A percentile compares a stretch with the other conserved stretches of the same genome.
phyloP scores from a whole-genome alignment of 306 rosid species.

The Vigna reflexopilosa region DNA sequence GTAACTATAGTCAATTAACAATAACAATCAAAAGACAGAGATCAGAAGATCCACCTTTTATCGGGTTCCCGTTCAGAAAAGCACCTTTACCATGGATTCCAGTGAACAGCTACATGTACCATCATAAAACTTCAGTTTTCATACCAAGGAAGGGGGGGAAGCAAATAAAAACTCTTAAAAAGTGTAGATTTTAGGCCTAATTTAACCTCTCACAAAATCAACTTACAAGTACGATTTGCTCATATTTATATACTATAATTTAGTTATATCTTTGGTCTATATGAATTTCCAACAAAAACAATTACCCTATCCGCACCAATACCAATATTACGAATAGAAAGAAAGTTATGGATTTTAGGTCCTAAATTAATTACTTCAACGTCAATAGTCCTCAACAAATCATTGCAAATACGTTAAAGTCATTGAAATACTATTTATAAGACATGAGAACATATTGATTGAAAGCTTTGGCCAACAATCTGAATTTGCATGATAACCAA shows the following conservation, averaged over 20 bases:
- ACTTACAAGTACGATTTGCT: too few relatives aligned
- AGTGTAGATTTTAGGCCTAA: too few relatives aligned
- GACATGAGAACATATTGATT: neutral
- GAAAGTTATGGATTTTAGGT: constrained; percentile 4
- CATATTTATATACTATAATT: too few relatives aligned
- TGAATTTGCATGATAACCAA: neutral
- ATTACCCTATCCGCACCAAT: constrained; percentile 17
- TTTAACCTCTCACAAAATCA: too few relatives aligned
- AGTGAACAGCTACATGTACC: constrained; percentile 71
- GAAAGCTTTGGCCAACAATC: neutral
- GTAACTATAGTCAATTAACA: constrained; percentile 18
- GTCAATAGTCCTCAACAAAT: constrained; percentile 23
- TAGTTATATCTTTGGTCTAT: too few relatives aligned
- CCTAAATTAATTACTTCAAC: neutral
- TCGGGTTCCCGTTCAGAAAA: constrained; percentile 74
- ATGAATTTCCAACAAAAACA: neutral
- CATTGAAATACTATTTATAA: neutral
- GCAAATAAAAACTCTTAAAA: neutral
- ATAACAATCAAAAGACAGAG: constrained; percentile 23
- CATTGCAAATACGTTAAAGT: constrained; percentile 23
- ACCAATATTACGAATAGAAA: constrained; percentile 33
- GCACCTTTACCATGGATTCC: constrained; percentile 82
- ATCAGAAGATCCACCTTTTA: constrained; percentile 61
- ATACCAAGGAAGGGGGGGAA: neutral
- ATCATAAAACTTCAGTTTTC: constrained; percentile 24